Base-by-base conservation (phyloP, 805 yeast genomes). In the Candida patagonica region DNA sequence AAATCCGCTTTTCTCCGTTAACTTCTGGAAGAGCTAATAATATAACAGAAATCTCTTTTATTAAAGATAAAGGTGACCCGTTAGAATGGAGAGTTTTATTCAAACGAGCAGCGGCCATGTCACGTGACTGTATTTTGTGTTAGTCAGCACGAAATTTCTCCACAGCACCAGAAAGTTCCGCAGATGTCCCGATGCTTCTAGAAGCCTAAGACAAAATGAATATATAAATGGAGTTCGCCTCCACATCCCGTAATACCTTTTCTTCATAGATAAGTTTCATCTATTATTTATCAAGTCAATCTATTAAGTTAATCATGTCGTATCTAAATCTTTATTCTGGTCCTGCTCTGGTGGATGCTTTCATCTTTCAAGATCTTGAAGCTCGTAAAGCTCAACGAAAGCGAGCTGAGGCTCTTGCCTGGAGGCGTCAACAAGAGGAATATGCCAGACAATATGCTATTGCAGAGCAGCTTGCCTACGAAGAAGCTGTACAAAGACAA, bases 81-180 rank as follows among this genome's bases (percentile, higher is more conserved):
- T 53, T 80, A 30, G 87, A 80, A 54, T 80, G 87, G 87, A 66
- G 87, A 56, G 59, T 76, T 12, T 60, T 80, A 15, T 80, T 80
- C 59, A 76, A 76, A 51, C 66, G 67, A 35, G 65, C 76, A 23
- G 71, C 78, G 1, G 55, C 73, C 8, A 52, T 70, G n/a, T 76
- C 81, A 48, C 69, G 78, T 52, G 78, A 74, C 10, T 29, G 19
- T 15, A 13, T 29, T 5, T 12, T 29, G 5, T 4, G 31, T 5
- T 29, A 15, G 17, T 4, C 15, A 15, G 9, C 4, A 10, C 16
- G 16, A 20, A 29, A 29, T 29, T 13, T 29, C 16, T 20, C 17
- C n/a, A n/a, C n/a, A n/a, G n/a, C n/a, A n/a, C n/a, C n/a, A n/a
- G n/a, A n/a, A n/a, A n/a, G n/a, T n/a, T n/a, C n/a, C n/a, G n/a